Evolutionary conservation across 1,284 basidiomycete genomes (phyloP).

Genomic region (Rhodotorula sp.): DNA sequence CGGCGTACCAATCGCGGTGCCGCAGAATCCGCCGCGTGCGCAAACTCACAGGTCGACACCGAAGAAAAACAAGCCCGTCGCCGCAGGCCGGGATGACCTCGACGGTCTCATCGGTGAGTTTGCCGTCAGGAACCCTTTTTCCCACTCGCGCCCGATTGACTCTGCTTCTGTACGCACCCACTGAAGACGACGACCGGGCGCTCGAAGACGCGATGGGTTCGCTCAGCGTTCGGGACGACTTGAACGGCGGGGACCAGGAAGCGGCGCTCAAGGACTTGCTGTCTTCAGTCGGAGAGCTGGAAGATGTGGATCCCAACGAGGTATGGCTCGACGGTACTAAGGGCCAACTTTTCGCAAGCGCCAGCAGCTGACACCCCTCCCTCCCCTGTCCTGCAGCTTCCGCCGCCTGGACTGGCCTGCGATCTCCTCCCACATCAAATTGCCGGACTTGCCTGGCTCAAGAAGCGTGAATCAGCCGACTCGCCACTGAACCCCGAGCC

Average conservation of each 20-base stretch:
- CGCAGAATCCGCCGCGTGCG: conserved; percentile 20
- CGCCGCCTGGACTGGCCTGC: conserved; percentile 26
- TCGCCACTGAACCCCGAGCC: background rate
- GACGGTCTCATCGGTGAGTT: background rate
- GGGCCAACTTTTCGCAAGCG: background rate
- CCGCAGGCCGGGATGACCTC: background rate
- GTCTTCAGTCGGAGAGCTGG: conserved; percentile 26
- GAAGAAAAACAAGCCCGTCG: background rate
- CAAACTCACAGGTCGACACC: background rate
- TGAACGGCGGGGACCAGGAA: conserved; percentile 22
- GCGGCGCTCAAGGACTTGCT: conserved; percentile 37
- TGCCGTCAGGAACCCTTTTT: no score
- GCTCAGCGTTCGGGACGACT: conserved; percentile 20
- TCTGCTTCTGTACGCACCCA: no score
- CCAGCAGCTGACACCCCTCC: background rate
- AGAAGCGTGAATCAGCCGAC: conserved; percentile 23
- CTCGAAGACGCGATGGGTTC: background rate
- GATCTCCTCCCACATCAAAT: conserved; percentile 42
- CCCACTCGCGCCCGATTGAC: background rate
- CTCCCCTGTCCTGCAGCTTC: background rate
- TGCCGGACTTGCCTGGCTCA: conserved; percentile 42
- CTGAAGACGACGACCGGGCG: conserved; percentile 12
- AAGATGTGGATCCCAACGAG: conserved; percentile 19
- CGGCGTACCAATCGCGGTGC: conserved; percentile 34
- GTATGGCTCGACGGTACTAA: no score